Evolutionary conservation across 2,329 filamentous ascomycete genomes (phyloP).

Genomic region (Fonsecaea pedrosoi): DNA sequence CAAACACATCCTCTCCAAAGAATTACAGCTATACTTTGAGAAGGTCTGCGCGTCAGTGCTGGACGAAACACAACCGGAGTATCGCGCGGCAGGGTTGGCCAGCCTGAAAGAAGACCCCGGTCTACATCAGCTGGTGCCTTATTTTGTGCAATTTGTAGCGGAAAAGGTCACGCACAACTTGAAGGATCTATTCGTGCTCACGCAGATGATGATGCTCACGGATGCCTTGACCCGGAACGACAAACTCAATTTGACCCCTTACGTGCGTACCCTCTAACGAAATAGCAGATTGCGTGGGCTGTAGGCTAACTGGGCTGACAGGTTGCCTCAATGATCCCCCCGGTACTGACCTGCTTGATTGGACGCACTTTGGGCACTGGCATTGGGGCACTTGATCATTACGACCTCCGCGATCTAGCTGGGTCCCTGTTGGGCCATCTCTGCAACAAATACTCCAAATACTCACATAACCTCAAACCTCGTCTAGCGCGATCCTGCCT

Average conservation of each 20-base stretch:
- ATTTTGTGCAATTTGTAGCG: slow-evolving; percentile 94
- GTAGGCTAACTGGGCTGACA: slow-evolving; percentile 37
- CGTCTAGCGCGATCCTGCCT: slow-evolving; percentile 92
- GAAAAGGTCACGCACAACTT: slow-evolving; percentile 95
- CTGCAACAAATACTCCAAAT: slow-evolving; percentile 78
- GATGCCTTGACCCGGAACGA: slow-evolving; percentile 83
- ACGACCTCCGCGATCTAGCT: slow-evolving; percentile 81
- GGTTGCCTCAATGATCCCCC: slow-evolving; percentile 74
- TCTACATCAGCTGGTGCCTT: slow-evolving; percentile 92
- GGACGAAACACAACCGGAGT: slow-evolving; percentile 84
- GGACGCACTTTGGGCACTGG: slow-evolving; percentile 76
- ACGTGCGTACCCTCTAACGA: slow-evolving; percentile 52
- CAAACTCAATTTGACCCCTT: slow-evolving; percentile 75
- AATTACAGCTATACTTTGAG: slow-evolving; percentile 95
- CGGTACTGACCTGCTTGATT: slow-evolving; percentile 89
- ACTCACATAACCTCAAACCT: slow-evolving; percentile 81
- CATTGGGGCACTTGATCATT: slow-evolving; percentile 65
- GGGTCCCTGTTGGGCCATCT: slow-evolving; percentile 82
- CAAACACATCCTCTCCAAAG: slow-evolving; percentile 94
- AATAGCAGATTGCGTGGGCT: background rate
- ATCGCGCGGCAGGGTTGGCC: slow-evolving; percentile 82
- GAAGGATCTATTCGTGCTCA: slow-evolving; percentile 85
- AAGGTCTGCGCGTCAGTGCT: slow-evolving; percentile 89
- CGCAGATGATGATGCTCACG: slow-evolving; percentile 90
- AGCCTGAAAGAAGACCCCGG: slow-evolving; percentile 89